Evolutionary conservation across 208 protist genomes (phyloP), one percentile per base, ranked within the genome.

Genomic region (Acanthamoeba rhysodes): DNA sequence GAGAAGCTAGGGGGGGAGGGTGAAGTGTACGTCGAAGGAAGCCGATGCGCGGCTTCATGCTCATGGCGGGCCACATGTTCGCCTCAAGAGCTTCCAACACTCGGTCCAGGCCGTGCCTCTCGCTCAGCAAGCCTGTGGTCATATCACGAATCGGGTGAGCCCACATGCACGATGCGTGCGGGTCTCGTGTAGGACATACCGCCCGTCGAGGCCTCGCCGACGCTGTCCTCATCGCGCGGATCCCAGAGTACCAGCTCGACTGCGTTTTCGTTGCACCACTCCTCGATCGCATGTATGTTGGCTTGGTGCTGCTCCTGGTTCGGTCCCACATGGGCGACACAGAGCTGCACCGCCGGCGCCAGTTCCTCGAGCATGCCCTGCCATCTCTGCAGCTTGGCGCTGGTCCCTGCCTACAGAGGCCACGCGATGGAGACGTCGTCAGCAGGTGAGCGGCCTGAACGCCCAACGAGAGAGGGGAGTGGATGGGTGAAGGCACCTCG

Each of bases 31-130:
- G 22, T 53, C 74, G 74, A 53, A 41, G 41, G 20, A 84, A 45
- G 84, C 24, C 84, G 12, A 55, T 50, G 57, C 84, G 84, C 7
- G 84, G 84, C 41, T 90, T 90, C 84, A 90, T 90, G 12, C 53
- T 68, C 84, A 90, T 90, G 50, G 24, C n/a, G 27, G 84, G 57
- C 84, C 84, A 90, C 55, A 90, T 59, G 84, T 90, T 90, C 50
- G 84, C 84, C 84, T 90, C 84, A 4, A 90, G 24, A 10, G 84
- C 84, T 24, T 90, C 84, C 22, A 90, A 22, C 18, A 90, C 84
- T 27, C 84, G 84, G 4, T 90, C 84, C 16, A 90, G n/a, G 41
- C 84, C 84, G 50, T 84, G 74, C 27, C 14, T 57, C 32, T 84
- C 74, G 41, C 45, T 84, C 74, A 84, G 45, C 74, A 84, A 24